Percentiles rank a stretch among this genome's conserved stretches.
Conservation (phyloP, 2,329 filamentous ascomycete genomes). For the Fusarium aywerte region DNA sequence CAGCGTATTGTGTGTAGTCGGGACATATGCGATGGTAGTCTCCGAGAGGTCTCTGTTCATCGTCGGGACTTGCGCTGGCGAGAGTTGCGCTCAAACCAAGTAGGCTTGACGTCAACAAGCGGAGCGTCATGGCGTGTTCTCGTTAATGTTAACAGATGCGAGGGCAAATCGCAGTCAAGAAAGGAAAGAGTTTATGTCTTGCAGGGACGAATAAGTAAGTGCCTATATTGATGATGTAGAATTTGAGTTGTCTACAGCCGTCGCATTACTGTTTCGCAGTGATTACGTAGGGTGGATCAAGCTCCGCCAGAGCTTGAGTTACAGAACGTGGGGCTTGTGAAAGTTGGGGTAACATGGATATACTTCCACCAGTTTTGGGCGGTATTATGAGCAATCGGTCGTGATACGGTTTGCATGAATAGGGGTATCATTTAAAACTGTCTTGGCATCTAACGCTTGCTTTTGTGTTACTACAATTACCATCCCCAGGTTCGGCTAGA, state of each 20-base stretch:
- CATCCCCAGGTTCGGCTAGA: constrained; percentile 95
- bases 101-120: constrained; percentile 44
- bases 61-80: constrained; percentile 33
- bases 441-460: constrained; percentile 8
- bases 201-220: too few relatives aligned
- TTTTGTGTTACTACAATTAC: constrained; percentile 58
- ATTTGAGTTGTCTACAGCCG: constrained; percentile 10
- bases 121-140: constrained; percentile 42
- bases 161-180: background rate
- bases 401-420: background rate
- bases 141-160: background rate
- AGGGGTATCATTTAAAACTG: constrained; percentile 41
- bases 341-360: constrained; percentile 11
- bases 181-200: too few relatives aligned
- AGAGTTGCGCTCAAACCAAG: constrained; percentile 42
- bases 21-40: constrained; percentile 51
- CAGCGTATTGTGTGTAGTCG: constrained; percentile 55
- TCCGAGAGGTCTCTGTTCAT: constrained; percentile 43
- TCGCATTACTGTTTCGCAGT: constrained; percentile 25
- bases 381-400: too few relatives aligned
- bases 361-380: background rate
- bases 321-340: constrained; percentile 20
- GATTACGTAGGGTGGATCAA: constrained; percentile 36
- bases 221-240: constrained; percentile 3
- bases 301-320: constrained; percentile 4